Evolutionary conservation across 179 eudicot genomes (phyloP), one percentile per base, ranked within the genome.

Genomic region (Silene vulgaris): DNA sequence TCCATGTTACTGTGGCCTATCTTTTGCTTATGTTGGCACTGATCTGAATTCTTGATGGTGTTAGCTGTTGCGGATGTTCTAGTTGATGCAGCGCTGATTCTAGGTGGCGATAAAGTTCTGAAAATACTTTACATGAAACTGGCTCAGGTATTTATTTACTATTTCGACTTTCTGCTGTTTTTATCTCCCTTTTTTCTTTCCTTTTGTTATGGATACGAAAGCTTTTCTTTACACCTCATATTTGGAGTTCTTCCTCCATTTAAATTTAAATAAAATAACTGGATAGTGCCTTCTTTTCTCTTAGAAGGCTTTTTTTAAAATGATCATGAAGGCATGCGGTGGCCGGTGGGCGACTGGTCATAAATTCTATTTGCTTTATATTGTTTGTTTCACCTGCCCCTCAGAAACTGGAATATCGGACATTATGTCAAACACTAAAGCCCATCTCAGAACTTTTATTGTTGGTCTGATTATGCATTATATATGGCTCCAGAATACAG

Each of bases 1-100:
- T 21, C 1, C 28, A 59, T 14, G 43, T 56, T 59, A 69, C 30
- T 37, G 20, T 71, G 54, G 48, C 17, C 13, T 28, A 66, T 54
- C 20, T 30, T 30, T 30, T 48, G 32, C 57, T 23, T 43, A 29
- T 77, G 59, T 68, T 72, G 65, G 74, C 74, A 72, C 35, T 82
- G 68, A 76, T 68, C 28, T 26, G 59, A 60, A 65, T 48, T 75
- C 56, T 76, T 78, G 37, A 73, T 82, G 75, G 77, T 84, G 80
- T 75, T 82, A 95, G 99, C 96, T 85, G 97, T 95, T 74, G 99
- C 96, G 74, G 99, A 95, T 86, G 97, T 95, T 79, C 90, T 95
- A 62, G 87, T 93, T 85, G 99, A 95, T 86, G 97, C 97, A 45
- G 97, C 99, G 43, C 76, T 92, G 78, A 93, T 95, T 76, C 81